phyloP scores from a whole-genome alignment of 108 stramenopile species.

The Cylindrotheca fusiformis region DNA sequence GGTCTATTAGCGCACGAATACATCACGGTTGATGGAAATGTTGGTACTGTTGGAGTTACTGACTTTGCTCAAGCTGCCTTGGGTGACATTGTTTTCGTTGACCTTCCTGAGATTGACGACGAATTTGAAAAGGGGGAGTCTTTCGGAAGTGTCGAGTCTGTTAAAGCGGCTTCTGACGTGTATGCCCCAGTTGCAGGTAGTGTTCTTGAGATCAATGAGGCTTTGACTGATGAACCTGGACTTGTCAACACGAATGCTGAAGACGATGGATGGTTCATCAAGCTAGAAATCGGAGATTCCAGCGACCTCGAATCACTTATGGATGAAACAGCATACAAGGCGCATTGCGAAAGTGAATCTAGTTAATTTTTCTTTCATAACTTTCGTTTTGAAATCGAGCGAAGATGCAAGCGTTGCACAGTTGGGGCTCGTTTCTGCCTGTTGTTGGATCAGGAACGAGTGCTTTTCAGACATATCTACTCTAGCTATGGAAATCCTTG shows the following conservation, averaged over 20 bases:
- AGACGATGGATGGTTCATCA: constrained; percentile 90
- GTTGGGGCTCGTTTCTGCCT: neutral
- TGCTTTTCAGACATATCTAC: no score
- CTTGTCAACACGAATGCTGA: constrained; percentile 87
- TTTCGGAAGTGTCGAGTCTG: constrained; percentile 98
- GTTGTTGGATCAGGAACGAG: no score
- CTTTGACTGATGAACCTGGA: constrained; percentile 72
- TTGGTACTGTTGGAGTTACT: constrained; percentile 94
- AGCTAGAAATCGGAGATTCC: constrained; percentile 76
- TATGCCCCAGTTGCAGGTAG: constrained; percentile 87
- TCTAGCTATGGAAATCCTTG: neutral
- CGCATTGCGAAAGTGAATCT: constrained; percentile 48
- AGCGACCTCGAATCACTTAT: constrained; percentile 64
- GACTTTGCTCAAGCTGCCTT: constrained; percentile 93
- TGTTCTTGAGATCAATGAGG: constrained; percentile 81
- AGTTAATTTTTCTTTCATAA: constrained; percentile 15
- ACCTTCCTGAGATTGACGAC: constrained; percentile 92
- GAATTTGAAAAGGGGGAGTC: constrained; percentile 85
- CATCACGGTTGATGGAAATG: constrained; percentile 87
- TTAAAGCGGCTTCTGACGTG: constrained; percentile 99
- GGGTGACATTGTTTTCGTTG: constrained; percentile 98
- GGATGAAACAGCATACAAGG: constrained; percentile 59
- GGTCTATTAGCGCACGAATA: constrained; percentile 85
- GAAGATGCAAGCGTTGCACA: neutral
- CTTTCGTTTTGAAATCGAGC: neutral